Evolutionary conservation across 1,139 yeast genomes (phyloP), one percentile per base, ranked within the genome.

Genomic region (Geotrichum klebahnii): DNA sequence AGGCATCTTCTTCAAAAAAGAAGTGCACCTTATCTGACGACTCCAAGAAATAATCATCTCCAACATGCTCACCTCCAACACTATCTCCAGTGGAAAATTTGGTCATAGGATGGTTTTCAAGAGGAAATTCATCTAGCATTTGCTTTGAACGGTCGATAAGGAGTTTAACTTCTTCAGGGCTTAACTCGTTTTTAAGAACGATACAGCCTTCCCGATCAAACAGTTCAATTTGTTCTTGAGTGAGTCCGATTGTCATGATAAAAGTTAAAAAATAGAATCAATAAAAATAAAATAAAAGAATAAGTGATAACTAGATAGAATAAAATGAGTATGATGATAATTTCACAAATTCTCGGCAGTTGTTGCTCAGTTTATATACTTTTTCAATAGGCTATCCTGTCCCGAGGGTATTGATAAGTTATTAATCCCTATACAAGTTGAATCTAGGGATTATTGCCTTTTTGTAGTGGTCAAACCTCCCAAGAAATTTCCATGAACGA

Each of bases 1-100:
- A 77, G 0, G 94, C 89, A 59, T 79, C 88, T 3, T 79, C 79
- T 59, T 85, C 95, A 56, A 85, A 80, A 67, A 85, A 85, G 62
- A 70, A 85, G 4, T 80, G 75, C 3, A 85, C 72, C 57, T 84
- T 84, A 59, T 85, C 85, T 0, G 87, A 74, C 2, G 90, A 82
- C 39, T 78, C 75, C 44, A 84, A 68, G 63, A 85, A 85, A 65
- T 85, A 85, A 29, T 77, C 73, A 64, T 85, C 92, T 1, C 94
- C 92, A 41, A 85, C 75, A 61, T 84, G 92, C 3, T 63, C 63
- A 34, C 65, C 61, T 48, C 73, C 77, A 35, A 77, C 79, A 24
- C 76, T 79, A 8, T 55, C 59, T 2, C 77, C 79, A 1, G 94
- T 84, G 22, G 81, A 79, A 71, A 85, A 85, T 61, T 75, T 77